phyloP scores from a whole-genome alignment of 495 filamentous ascomycete species.

The Lasiosphaeris hirsuta region DNA sequence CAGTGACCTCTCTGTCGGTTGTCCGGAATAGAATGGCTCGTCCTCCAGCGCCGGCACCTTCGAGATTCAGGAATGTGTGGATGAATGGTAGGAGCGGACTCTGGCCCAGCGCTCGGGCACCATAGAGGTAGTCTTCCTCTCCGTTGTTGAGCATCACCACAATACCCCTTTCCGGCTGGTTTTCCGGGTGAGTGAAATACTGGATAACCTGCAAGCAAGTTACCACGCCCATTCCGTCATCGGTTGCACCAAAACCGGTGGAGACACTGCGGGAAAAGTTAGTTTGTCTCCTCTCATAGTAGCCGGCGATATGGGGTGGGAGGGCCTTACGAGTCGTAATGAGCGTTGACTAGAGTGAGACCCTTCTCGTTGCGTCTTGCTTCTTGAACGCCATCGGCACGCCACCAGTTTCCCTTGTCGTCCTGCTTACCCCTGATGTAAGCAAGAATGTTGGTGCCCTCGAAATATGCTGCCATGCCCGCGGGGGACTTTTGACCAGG shows the following conservation, averaged over 20 bases:
- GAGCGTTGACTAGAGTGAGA: conserved; percentile 87
- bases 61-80: conserved; percentile 87
- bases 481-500: conserved; percentile 13
- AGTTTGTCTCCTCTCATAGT: conserved; percentile 1
- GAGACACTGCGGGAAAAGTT: conserved; percentile 59
- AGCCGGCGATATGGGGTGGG: neutral
- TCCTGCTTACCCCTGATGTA: conserved; percentile 83
- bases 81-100: conserved; percentile 74
- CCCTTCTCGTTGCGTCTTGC: conserved; percentile 56
- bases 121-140: conserved; percentile 91
- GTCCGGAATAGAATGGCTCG: conserved; percentile 82
- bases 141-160: conserved; percentile 91
- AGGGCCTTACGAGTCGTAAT: conserved; percentile 66
- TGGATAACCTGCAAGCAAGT: conserved; percentile 82
- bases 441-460: conserved; percentile 88
- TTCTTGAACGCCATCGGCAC: conserved; percentile 34
- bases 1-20: conserved; percentile 83
- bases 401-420: conserved; percentile 63
- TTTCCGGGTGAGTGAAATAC: conserved; percentile 75
- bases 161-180: conserved; percentile 74
- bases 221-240: conserved; percentile 87
- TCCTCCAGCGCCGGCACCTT: conserved; percentile 92
- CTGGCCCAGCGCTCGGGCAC: conserved; percentile 79
- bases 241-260: conserved; percentile 84
- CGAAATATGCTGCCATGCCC: conserved; percentile 66